Conservation (phyloP, 257 asterid species). For the Asclepias syriaca region DNA sequence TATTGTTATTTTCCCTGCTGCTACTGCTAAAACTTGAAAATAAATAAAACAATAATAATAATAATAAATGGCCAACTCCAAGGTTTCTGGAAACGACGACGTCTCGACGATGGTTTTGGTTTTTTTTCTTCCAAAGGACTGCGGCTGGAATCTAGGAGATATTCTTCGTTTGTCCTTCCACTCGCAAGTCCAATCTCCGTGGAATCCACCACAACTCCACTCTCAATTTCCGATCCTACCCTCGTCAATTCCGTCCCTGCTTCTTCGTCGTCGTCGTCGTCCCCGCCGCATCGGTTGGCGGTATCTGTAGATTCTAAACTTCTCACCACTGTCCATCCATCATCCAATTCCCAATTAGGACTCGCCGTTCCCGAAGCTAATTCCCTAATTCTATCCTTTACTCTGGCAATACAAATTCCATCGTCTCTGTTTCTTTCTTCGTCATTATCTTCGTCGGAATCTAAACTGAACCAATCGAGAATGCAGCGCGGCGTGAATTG, state of each 20-base stretch:
- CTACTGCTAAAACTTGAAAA: not conserved
- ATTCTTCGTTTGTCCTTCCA: constrained; percentile 14
- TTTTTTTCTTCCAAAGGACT: constrained; percentile 1
- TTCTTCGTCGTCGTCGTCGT: not conserved
- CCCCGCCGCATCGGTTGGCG: not conserved
- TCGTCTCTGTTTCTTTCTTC: not conserved
- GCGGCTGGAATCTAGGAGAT: constrained; percentile 10
- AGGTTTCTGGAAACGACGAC: not conserved
- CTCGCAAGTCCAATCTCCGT: constrained; percentile 9
- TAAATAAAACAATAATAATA: constrained; percentile 2
- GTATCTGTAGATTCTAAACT: constrained; percentile 3
- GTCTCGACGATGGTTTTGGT: not conserved
- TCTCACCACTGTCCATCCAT: constrained; percentile 49
- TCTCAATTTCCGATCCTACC: constrained; percentile 3
- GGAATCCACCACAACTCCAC: constrained; percentile 20
- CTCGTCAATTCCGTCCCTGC: constrained; percentile 23
- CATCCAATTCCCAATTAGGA: constrained; percentile 50
- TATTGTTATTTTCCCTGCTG: not conserved
- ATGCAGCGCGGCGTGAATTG: constrained; percentile 51
- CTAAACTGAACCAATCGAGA: constrained; percentile 32
- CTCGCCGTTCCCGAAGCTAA: constrained; percentile 21
- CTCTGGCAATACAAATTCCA: constrained; percentile 1
- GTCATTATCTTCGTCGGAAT: constrained; percentile 25
- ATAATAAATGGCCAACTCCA: not conserved
- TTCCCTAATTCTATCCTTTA: constrained; percentile 33